Evolutionary conservation across 2,329 filamentous ascomycete genomes (phyloP), one percentile per base, ranked within the genome.

Genomic region (Ambrosiella beaveri): DNA sequence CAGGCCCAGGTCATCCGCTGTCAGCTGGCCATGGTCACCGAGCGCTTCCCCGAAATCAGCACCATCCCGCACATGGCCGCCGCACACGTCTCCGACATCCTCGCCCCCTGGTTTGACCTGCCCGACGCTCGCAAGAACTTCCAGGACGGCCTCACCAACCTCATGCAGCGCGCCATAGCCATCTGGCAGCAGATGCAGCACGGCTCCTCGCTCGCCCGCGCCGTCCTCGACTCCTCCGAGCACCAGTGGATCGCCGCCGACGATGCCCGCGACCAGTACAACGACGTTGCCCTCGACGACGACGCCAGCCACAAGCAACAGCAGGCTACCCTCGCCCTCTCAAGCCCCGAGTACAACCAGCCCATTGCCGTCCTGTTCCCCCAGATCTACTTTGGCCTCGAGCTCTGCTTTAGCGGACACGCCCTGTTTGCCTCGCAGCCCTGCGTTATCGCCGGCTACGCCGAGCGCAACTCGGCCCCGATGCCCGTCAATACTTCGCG

Each of bases 101-200:
- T 60, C 7, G 39, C 19, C 17, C 59, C 59, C 5, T 60, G 59
- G 59, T 45, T 60, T 9, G 47, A 60, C 8, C 15, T 36, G 2
- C 41, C 51, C 35, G 56, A 60, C 1, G 19, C 53, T 27, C 45
- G 59, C 15, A 57, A 58, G 45, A 50, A 41, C 37, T 60, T 60
- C 35, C 56, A 60, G 27, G 56, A 60, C 19, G 59, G 59, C 6
- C 56, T 60, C 40, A 56, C 47, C 1, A 53, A 51, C 51, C 36
- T 60, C 1, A 60, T 60, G 59, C 51, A 57, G 44, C 59, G 59
- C 3, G 59, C 59, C 27, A 57, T 57, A 52, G 52, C 59, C 12
- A 60, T 60, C 36, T 60, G 59, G 59, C 59, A 60, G 52, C 59
- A 60, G 52, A 60, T 60, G 59, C 59, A 60, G 40, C 52, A 52